Evolutionary conservation across 441 rosid genomes (phyloP).

Genomic region (Viola pubescens): DNA sequence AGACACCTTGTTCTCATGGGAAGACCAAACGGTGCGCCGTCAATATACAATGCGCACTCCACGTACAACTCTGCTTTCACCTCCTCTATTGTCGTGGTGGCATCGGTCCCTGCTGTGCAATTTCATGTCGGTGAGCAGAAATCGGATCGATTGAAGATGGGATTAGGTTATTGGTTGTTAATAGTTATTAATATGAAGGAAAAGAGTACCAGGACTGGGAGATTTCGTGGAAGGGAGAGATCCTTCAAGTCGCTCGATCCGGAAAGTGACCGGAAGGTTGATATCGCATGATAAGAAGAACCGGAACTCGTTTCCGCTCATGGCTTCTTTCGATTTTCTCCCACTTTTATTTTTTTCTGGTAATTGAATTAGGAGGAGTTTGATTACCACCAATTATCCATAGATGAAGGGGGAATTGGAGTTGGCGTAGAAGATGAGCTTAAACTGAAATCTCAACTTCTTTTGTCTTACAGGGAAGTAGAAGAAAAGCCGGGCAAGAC

Average conservation of each 20-base stretch:
- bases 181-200: neutral
- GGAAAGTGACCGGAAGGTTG: conserved; percentile 83
- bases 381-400: no score
- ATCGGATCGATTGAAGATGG: neutral
- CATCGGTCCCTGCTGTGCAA: conserved; percentile 33
- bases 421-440: no score
- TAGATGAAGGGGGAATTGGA: no score
- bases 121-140: neutral
- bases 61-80: conserved; percentile 63
- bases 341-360: no score
- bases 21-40: conserved; percentile 90
- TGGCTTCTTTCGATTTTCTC: conserved; percentile 7
- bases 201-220: conserved; percentile 42
- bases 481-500: no score
- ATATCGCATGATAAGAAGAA: conserved; percentile 94
- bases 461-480: no score
- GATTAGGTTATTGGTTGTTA: no score
- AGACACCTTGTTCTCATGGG: conserved; percentile 74
- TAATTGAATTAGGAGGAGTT: no score
- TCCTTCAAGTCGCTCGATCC: conserved; percentile 83
- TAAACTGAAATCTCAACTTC: no score
- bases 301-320: conserved; percentile 86
- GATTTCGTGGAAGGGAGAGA: conserved; percentile 40
- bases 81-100: conserved; percentile 34
- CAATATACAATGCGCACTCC: conserved; percentile 82